phyloP scores from a whole-genome alignment of 192 early-diverging fungal genomes.

The Gigaspora rosea region DNA sequence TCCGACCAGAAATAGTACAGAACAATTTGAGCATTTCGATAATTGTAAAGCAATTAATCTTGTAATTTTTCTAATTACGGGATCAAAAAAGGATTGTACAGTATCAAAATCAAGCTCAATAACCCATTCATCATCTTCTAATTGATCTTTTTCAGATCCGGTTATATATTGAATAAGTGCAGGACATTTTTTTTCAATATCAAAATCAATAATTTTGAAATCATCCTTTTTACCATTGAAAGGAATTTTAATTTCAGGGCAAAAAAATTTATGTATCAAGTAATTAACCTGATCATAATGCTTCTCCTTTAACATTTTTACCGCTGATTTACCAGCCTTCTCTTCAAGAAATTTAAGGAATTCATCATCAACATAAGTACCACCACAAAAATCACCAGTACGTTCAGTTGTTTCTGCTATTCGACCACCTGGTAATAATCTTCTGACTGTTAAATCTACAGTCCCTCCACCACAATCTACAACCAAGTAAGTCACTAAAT shows the following conservation, averaged over 20 bases:
- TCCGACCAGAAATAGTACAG: background rate
- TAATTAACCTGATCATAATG: no score
- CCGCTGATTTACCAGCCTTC: background rate
- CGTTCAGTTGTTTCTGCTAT: background rate
- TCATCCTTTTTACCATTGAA: no score
- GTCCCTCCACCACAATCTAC: slow-evolving; percentile 2
- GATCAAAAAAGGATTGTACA: slow-evolving; percentile 46
- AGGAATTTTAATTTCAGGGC: background rate
- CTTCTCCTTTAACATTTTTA: background rate
- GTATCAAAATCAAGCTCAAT: background rate
- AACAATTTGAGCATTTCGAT: no score
- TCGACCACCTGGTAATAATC: background rate
- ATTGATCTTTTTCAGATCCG: slow-evolving; percentile 35
- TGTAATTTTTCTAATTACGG: slow-evolving; percentile 53
- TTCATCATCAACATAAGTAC: background rate
- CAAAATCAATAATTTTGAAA: no score
- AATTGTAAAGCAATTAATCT: slow-evolving; percentile 52
- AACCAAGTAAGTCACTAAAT: background rate
- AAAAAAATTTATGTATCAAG: no score
- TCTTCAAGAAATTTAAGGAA: background rate
- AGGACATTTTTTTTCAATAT: no score
- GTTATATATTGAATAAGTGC: background rate
- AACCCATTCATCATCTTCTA: slow-evolving; percentile 46
- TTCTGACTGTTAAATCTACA: background rate
- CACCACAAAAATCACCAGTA: slow-evolving; percentile 9